Conservation (phyloP, 306 rosid species). For the Gastrolobium villosum region DNA sequence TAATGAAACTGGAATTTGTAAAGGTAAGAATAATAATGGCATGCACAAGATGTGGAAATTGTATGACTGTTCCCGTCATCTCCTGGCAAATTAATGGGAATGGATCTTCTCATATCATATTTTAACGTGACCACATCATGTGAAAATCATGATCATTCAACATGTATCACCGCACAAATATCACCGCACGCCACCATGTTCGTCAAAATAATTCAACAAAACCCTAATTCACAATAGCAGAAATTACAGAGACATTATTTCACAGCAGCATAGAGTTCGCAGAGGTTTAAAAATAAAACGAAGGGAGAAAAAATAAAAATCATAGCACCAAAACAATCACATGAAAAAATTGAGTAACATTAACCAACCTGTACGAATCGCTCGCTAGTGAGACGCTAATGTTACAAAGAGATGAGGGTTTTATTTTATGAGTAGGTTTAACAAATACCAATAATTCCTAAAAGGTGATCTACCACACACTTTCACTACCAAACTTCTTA, state of each 20-base stretch:
- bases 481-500: too few relatives aligned
- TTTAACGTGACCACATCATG: too few relatives aligned
- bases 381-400: not conserved
- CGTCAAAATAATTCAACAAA: not conserved
- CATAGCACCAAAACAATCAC: not conserved
- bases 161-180: not conserved
- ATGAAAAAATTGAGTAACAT: not conserved
- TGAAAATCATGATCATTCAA: too few relatives aligned
- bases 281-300: not conserved
- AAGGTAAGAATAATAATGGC: too few relatives aligned
- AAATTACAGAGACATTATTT: not conserved
- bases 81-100: too few relatives aligned
- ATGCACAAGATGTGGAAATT: too few relatives aligned
- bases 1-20: too few relatives aligned
- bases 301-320: not conserved
- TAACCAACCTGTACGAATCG: slow-evolving; percentile 3
- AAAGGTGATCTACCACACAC: too few relatives aligned
- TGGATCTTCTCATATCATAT: too few relatives aligned
- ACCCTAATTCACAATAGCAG: slow-evolving; percentile 44
- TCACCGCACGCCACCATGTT: not conserved
- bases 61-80: too few relatives aligned
- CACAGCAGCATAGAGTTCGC: not conserved
- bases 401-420: not conserved
- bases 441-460: too few relatives aligned
- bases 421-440: not conserved